Evolutionary conservation across 352 stramenopile species (phyloP).

Genomic region (Pythium monospermum): DNA sequence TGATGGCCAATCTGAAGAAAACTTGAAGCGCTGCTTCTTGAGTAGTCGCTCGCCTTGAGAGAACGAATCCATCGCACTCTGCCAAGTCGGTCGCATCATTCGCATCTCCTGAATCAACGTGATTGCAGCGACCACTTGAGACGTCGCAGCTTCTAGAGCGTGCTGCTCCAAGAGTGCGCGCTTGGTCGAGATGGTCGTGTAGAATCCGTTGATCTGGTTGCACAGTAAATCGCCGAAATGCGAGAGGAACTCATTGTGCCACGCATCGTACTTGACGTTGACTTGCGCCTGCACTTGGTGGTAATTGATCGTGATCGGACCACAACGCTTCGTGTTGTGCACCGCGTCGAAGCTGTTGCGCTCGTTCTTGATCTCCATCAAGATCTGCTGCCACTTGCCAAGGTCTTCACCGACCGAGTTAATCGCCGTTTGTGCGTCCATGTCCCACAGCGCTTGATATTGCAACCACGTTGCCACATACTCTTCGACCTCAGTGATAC

Average conservation of each 20-base stretch:
- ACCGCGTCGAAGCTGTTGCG: constrained; percentile 93
- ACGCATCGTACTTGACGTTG: constrained; percentile 99
- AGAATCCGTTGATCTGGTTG: constrained; percentile 90
- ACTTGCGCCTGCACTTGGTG: constrained; percentile 90
- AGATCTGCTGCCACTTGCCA: constrained; percentile 94
- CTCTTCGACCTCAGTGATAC: constrained; percentile 78
- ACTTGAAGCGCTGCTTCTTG: constrained; percentile 95
- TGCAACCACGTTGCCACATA: constrained; percentile 97
- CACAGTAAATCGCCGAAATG: constrained; percentile 94
- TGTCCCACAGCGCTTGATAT: constrained; percentile 99
- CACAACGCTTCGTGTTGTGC: constrained; percentile 88
- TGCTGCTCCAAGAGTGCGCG: constrained; percentile 91
- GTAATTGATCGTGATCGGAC: constrained; percentile 86
- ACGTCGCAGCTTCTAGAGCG: constrained; percentile 93
- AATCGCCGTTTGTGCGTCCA: constrained; percentile 93
- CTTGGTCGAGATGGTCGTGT: constrained; percentile 80
- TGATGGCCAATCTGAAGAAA: constrained; percentile 95
- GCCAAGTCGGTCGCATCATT: constrained; percentile 61
- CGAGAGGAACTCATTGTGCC: constrained; percentile 97
- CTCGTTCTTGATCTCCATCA: constrained; percentile 95
- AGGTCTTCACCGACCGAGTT: constrained; percentile 92
- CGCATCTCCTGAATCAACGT: constrained; percentile 89
- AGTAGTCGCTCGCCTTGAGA: constrained; percentile 94
- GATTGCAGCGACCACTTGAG: constrained; percentile 93
- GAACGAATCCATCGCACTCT: constrained; percentile 86